Conservation (phyloP, 768 basidiomycete genomes). For the Aureoboletus auriporus region DNA sequence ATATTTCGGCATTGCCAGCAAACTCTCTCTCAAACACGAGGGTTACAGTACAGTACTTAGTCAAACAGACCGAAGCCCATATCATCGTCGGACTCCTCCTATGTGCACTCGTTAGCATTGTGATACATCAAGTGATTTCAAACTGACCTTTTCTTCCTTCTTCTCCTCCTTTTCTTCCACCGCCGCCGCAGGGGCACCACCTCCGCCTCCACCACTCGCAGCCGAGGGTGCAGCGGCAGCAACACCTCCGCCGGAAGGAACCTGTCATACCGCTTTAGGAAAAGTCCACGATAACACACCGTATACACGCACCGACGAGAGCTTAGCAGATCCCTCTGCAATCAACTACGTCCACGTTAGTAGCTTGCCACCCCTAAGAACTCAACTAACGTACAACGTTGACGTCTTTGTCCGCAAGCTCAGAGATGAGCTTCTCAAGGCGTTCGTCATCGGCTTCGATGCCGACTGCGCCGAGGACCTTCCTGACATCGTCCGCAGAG, state of each 20-base stretch:
- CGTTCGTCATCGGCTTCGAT: slow-evolving; percentile 85
- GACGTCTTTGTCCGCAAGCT: slow-evolving; percentile 88
- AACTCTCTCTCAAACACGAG: no score
- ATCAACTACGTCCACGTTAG: slow-evolving; percentile 58
- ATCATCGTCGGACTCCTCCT: slow-evolving; percentile 97
- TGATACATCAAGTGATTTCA: not conserved
- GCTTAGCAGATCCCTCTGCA: slow-evolving; percentile 86
- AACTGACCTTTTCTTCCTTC: slow-evolving; percentile 69
- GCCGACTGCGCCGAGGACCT: slow-evolving; percentile 80
- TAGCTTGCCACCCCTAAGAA: not conserved
- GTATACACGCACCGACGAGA: slow-evolving; percentile 72
- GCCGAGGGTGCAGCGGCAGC: slow-evolving; percentile 51
- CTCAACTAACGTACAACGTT: slow-evolving; percentile 52
- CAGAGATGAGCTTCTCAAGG: slow-evolving; percentile 77
- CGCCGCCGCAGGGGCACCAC: slow-evolving; percentile 47
- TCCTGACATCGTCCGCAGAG: slow-evolving; percentile 82
- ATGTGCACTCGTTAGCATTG: slow-evolving; percentile 8
- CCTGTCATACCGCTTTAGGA: slow-evolving; percentile 35
- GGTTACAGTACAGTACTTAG: slow-evolving; percentile 39
- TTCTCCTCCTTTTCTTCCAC: slow-evolving; percentile 87
- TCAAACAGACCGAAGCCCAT: slow-evolving; percentile 99
- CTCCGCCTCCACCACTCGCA: slow-evolving; percentile 46
- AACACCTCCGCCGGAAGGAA: slow-evolving; percentile 90
- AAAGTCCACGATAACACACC: not conserved
- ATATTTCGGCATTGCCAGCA: not conserved